These are phyloP conservation scores for Zizania palustris DNA, from an alignment of 202 grass and related monocot species.

Conservation along the genomic window DNA sequence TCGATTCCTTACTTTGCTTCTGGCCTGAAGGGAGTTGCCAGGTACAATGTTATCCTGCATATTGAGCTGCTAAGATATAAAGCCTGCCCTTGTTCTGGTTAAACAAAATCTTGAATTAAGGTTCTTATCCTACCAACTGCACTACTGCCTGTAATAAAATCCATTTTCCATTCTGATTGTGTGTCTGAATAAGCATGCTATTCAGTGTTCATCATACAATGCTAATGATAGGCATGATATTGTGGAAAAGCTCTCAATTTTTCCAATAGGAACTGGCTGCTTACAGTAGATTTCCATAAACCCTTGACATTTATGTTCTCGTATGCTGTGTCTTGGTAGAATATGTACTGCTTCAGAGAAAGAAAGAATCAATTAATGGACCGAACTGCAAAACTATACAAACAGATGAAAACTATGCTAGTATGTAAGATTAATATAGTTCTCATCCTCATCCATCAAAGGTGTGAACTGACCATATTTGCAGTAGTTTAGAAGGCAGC, in stretches of 20 bases:
- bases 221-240: neutral
- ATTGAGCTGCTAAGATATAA: slow-evolving; percentile 28
- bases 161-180: slow-evolving; percentile 11
- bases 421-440: neutral
- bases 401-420: neutral
- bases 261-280: neutral
- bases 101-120: slow-evolving; percentile 9
- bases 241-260: slow-evolving; percentile 5
- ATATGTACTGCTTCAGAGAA: neutral
- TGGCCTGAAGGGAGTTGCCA: slow-evolving; percentile 98
- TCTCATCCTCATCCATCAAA: neutral
- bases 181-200: neutral
- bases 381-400: neutral
- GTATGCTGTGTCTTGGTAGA: neutral
- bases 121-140: slow-evolving; percentile 1
- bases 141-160: neutral
- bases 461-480: neutral
- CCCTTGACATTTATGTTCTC: neutral
- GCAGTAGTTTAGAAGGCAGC: neutral
- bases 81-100: slow-evolving; percentile 3
- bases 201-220: neutral
- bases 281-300: neutral
- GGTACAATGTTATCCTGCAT: slow-evolving; percentile 48
- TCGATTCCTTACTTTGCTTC: slow-evolving; percentile 93
- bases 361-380: neutral